Percentiles rank a stretch among this genome's conserved stretches.
Evolutionary conservation across 805 yeast species (phyloP).

Genomic region (Pichia ethanolica): DNA sequence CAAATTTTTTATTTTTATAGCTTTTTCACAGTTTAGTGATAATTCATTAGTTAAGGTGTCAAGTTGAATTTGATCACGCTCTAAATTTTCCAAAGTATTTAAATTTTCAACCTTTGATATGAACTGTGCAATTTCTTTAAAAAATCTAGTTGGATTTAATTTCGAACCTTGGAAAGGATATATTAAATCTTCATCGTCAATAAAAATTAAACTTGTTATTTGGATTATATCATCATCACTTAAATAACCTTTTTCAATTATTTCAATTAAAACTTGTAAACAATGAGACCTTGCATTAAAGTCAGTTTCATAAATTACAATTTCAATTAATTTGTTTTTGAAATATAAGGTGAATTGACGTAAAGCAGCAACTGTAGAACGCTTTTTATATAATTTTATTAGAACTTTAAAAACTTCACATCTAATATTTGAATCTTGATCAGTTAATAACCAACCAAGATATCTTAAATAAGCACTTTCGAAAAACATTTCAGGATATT

Average conservation of each 20-base stretch:
- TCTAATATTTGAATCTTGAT: conserved; percentile 53
- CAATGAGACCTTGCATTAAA: conserved; percentile 45
- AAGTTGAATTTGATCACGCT: conserved; percentile 28
- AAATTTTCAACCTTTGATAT: conserved; percentile 38
- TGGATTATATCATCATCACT: conserved; percentile 48
- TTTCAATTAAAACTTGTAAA: conserved; percentile 44
- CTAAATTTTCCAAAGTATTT: conserved; percentile 30
- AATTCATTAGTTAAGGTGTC: conserved; percentile 17
- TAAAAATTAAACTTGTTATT: conserved; percentile 34
- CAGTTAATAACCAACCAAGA: conserved; percentile 83
- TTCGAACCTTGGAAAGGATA: conserved; percentile 20
- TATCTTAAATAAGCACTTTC: conserved; percentile 66
- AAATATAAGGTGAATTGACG: conserved; percentile 75
- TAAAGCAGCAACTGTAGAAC: conserved; percentile 49
- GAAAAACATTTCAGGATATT: conserved; percentile 62
- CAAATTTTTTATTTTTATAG: conserved; percentile 25
- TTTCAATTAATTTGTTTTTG: conserved; percentile 56
- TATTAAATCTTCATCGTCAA: conserved; percentile 22
- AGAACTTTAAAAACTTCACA: conserved; percentile 55
- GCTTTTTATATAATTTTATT: conserved; percentile 37
- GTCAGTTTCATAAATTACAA: conserved; percentile 52
- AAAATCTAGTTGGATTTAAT: conserved; percentile 22
- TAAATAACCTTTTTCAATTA: conserved; percentile 54
- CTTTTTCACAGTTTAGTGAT: conserved; percentile 22
- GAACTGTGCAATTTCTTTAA: conserved; percentile 48